Conservation (phyloP, 805 yeast genomes). For the Metschnikowia matae region DNA sequence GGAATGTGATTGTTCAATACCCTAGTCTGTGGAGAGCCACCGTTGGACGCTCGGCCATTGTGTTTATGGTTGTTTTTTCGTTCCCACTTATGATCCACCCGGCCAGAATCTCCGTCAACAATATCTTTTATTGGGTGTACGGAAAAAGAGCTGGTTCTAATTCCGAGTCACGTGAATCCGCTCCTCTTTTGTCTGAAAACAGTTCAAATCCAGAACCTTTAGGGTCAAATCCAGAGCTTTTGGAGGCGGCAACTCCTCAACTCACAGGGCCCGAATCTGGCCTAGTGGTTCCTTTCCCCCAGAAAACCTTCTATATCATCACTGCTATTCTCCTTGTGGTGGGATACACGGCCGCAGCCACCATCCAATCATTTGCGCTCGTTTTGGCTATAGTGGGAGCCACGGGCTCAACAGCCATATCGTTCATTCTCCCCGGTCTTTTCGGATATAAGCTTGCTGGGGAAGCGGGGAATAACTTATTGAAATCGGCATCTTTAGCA, state of each 20-base stretch:
- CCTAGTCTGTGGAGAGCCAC: slow-evolving; percentile 58
- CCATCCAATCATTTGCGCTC: slow-evolving; percentile 60
- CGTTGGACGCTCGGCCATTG: slow-evolving; percentile 77
- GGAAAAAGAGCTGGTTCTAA: not conserved
- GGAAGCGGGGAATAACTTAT: slow-evolving; percentile 30
- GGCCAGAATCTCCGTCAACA: slow-evolving; percentile 75
- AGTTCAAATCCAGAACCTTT: not conserved
- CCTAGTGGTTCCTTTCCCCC: slow-evolving; percentile 44
- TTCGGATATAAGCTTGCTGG: slow-evolving; percentile 62
- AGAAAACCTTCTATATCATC: slow-evolving; percentile 43
- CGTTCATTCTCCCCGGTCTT: slow-evolving; percentile 73
- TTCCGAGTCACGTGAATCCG: no score
- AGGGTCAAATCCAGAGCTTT: not conserved
- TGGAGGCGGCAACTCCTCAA: not conserved
- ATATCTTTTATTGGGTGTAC: slow-evolving; percentile 52
- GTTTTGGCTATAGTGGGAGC: slow-evolving; percentile 76
- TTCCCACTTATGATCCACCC: slow-evolving; percentile 91
- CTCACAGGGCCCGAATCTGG: no score
- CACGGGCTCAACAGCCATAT: slow-evolving; percentile 76
- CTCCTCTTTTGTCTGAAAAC: no score
- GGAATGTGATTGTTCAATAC: slow-evolving; percentile 78
- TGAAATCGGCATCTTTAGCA: slow-evolving; percentile 38
- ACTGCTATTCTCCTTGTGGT: slow-evolving; percentile 44
- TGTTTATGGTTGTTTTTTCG: slow-evolving; percentile 73
- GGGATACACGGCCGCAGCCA: slow-evolving; percentile 55